These are phyloP conservation scores for Euphorbia peplus DNA, from an alignment of 345 rosid species.

Conservation along the genomic window DNA sequence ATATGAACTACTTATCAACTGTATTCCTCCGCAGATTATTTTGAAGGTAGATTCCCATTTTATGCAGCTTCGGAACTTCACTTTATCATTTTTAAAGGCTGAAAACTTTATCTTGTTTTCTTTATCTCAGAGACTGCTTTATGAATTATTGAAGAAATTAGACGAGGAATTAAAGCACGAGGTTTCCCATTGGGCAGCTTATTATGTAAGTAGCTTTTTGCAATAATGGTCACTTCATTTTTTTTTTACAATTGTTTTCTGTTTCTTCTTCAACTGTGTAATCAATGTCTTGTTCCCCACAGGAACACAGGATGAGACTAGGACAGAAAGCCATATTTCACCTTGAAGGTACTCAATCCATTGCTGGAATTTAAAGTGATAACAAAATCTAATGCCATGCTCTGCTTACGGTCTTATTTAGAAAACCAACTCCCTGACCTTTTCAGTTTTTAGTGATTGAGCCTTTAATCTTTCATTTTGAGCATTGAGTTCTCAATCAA, in stretches of 20 bases:
- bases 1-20: conserved; percentile 75
- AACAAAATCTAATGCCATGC: background rate
- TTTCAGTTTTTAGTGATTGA: no score
- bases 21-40: conserved; percentile 85
- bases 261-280: background rate
- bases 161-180: conserved; percentile 94
- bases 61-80: conserved; percentile 1
- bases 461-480: no score
- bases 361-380: conserved; percentile 9
- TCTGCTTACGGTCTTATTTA: background rate
- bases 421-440: background rate
- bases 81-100: background rate
- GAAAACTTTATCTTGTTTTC: conserved; percentile 10
- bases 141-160: conserved; percentile 77
- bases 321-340: conserved; percentile 96
- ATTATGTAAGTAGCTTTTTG: conserved; percentile 59
- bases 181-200: conserved; percentile 95
- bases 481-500: no score
- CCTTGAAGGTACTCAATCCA: conserved; percentile 59
- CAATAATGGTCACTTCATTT: background rate
- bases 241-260: background rate
- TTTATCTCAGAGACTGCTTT: conserved; percentile 58
- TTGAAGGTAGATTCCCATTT: conserved; percentile 52
- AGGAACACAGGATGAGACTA: conserved; percentile 83
- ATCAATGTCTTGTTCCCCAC: conserved; percentile 24